Conservation (phyloP, 2,329 filamentous ascomycete genomes). For the Rachicladosporium sp. region DNA sequence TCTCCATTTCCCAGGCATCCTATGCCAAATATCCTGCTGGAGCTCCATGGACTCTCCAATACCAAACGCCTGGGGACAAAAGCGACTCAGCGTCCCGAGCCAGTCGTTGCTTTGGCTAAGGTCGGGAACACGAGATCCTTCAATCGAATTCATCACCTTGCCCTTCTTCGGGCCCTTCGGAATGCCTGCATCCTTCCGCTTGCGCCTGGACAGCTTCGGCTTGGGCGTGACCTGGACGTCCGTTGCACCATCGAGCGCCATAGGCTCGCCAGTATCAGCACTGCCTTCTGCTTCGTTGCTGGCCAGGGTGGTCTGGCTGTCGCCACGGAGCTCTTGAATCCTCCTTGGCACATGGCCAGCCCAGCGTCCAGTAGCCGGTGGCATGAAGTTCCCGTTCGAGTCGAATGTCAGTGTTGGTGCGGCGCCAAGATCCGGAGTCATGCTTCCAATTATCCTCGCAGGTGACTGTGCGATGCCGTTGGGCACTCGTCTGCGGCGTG, state of each 20-base stretch:
- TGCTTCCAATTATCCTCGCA: constrained; percentile 3
- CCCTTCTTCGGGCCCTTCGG: constrained; percentile 35
- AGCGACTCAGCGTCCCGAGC: no score
- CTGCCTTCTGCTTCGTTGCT: constrained; percentile 1
- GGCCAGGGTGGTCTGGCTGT: constrained; percentile 14
- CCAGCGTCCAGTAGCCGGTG: constrained; percentile 19
- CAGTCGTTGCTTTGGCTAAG: background rate
- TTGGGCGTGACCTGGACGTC: constrained; percentile 18
- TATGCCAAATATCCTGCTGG: no score
- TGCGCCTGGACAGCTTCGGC: constrained; percentile 35
- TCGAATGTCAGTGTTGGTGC: constrained; percentile 7
- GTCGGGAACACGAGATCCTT: background rate
- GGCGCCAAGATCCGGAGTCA: constrained; percentile 12
- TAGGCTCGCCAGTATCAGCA: constrained; percentile 7
- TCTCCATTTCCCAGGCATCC: no score
- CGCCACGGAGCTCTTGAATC: constrained; percentile 34
- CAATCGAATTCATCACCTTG: constrained; percentile 7
- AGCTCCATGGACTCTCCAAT: no score
- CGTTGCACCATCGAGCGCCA: constrained; percentile 6
- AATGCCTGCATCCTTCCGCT: constrained; percentile 35
- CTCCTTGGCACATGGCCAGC: constrained; percentile 25
- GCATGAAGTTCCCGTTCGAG: constrained; percentile 9
- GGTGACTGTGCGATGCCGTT: constrained; percentile 7
- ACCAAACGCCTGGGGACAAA: no score
- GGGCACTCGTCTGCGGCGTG: constrained; percentile 12